phyloP scores from a whole-genome alignment of 108 stramenopile species.

The Cyclostephanos invisitatus region DNA sequence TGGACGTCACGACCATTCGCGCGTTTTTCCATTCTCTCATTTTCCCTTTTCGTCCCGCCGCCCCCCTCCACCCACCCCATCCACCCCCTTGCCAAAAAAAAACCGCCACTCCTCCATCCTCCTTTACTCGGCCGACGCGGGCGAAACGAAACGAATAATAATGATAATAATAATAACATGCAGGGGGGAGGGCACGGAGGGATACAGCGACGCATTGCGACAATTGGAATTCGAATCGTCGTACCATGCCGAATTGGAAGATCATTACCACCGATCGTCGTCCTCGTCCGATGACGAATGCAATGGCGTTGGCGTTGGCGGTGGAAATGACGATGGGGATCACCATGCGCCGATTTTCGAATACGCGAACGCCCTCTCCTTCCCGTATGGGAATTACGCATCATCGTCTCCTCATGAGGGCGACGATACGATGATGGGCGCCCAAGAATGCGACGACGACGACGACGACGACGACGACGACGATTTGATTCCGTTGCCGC shows the following conservation, averaged over 20 bases:
- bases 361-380: slow-evolving; percentile 43
- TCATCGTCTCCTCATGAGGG: slow-evolving; percentile 5
- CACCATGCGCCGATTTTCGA: slow-evolving; percentile 28
- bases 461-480: slow-evolving; percentile 46
- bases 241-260: slow-evolving; percentile 34
- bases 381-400: background rate
- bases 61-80: no score
- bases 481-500: slow-evolving; percentile 15
- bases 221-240: slow-evolving; percentile 47
- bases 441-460: background rate
- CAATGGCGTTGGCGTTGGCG: background rate
- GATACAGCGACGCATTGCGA: slow-evolving; percentile 39
- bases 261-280: background rate
- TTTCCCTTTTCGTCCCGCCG: no score
- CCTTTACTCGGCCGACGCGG: no score
- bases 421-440: no score
- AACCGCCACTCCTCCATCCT: no score
- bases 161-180: no score
- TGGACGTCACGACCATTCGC: no score
- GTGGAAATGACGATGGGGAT: slow-evolving; percentile 7
- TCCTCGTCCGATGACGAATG: background rate
- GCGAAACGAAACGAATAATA: no score
- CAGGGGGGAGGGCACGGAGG: slow-evolving; percentile 50
- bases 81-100: no score
- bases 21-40: no score